phyloP scores from a whole-genome alignment of 2,329 filamentous ascomycete genomes.

The Talaromyces amestolkiae region DNA sequence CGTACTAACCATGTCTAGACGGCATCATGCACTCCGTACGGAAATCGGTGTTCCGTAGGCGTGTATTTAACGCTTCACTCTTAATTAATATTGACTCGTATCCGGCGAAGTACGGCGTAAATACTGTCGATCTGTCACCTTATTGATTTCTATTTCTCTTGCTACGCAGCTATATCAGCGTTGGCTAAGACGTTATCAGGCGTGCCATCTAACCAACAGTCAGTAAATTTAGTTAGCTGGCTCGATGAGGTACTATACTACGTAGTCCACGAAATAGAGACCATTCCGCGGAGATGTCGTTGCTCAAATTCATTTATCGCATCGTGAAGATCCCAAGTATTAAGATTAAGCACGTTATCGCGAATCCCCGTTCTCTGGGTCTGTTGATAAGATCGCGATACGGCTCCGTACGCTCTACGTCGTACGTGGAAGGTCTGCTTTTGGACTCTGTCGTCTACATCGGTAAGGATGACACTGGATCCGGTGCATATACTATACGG shows the following conservation, averaged over 20 bases:
- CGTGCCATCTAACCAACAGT: neutral
- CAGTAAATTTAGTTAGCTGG: too few relatives aligned
- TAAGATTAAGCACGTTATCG: neutral
- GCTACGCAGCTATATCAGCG: neutral
- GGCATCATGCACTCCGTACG: constrained; percentile 2
- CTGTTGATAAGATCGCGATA: neutral
- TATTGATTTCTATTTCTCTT: neutral
- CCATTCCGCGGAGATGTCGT: neutral
- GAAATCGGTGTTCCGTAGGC: neutral
- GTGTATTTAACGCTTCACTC: neutral
- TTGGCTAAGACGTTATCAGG: neutral
- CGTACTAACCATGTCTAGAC: neutral
- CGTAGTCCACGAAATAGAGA: neutral
- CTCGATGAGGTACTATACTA: neutral
- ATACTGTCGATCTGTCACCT: neutral
- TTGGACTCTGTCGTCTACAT: too few relatives aligned
- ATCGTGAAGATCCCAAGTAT: neutral
- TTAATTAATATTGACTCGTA: neutral
- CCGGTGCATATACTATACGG: neutral
- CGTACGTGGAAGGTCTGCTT: neutral
- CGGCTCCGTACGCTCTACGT: neutral
- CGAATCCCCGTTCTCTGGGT: neutral
- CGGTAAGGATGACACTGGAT: neutral
- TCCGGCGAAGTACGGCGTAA: neutral
- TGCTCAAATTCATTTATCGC: neutral